Evolutionary conservation across 805 yeast species (phyloP).

Genomic region (Saccharomycopsis microspora): DNA sequence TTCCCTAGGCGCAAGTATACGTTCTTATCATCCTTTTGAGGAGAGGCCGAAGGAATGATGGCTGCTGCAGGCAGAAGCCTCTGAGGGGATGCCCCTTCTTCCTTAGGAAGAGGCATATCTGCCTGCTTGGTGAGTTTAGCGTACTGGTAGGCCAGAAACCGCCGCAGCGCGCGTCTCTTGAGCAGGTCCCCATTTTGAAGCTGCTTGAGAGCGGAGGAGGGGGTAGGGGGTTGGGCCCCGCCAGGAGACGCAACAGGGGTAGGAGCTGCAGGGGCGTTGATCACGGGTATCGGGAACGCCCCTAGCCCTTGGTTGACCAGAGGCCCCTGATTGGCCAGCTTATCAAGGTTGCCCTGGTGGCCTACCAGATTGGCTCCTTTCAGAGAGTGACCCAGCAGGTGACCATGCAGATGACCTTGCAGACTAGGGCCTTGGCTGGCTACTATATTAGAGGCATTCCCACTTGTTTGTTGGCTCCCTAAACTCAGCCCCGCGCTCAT

Average conservation of each 20-base stretch:
- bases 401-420: no score
- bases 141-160: constrained; percentile 89
- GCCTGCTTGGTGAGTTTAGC: constrained; percentile 40
- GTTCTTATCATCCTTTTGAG: not conserved
- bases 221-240: not conserved
- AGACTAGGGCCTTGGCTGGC: no score
- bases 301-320: not conserved
- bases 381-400: no score
- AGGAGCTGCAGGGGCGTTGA: not conserved
- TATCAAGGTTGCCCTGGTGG: not conserved
- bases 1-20: constrained; percentile 41
- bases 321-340: not conserved
- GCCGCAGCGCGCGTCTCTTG: constrained; percentile 85
- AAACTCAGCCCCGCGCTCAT: no score
- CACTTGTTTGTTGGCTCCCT: no score
- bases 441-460: no score
- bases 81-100: not conserved
- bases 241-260: not conserved
- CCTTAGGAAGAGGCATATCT: constrained; percentile 16
- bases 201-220: constrained; percentile 44
- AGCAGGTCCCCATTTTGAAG: constrained; percentile 75
- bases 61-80: not conserved
- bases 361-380: not conserved
- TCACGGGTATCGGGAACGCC: not conserved
- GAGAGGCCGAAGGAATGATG: not conserved